Evolutionary conservation across 139 green algal species (phyloP), one percentile per base, ranked within the genome.

Genomic region (Asterochloris erici): DNA sequence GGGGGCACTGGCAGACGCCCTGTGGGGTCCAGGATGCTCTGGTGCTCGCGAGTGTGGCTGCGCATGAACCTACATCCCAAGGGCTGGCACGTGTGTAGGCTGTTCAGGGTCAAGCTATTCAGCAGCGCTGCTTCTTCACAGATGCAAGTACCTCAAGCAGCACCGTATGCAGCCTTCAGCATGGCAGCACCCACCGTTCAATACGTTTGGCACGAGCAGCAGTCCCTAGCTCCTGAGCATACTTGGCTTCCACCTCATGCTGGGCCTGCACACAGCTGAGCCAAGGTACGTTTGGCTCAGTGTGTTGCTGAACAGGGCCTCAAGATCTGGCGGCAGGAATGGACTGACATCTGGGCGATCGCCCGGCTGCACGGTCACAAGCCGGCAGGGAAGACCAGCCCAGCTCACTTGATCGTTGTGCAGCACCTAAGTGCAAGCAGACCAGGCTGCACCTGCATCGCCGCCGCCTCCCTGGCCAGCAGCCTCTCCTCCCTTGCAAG

Each of bases 11-110:
- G 87, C 68, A 85, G 23, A n/a, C 74, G 82, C 28, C 85, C 87
- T 73, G 90, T 94, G 26, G 90, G 90, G 77, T 94, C 86, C 24
- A 94, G 78, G 68, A 94, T 81, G 60, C 77, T 81, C 17, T 84
- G 27, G 15, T 82, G 74, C 0, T 47, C 69, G 0, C 62, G 71
- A 0, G 90, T 94, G 85, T 90, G 84, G 1, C 27, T 68, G 14
- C 75, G 82, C 89, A 94, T 93, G 84, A 90, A 94, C 14, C 78
- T 81, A 63, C 12, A 78, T 0, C 15, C 27, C 60, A 13, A 74
- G 9, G 13, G 17, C 66, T 23, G 21, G 21, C 66, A 23, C 1
- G 10, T 71, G 21, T 26, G 19, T 14, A 26, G 17, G 66, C 66
- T 71, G 66, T 54, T 54, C 38, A 54, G 38, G n/a, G 38, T 54